These are phyloP conservation scores for Neckera pumila DNA, from an alignment of 225 moss, liverwort and hornwort species.

Conservation along the genomic window DNA sequence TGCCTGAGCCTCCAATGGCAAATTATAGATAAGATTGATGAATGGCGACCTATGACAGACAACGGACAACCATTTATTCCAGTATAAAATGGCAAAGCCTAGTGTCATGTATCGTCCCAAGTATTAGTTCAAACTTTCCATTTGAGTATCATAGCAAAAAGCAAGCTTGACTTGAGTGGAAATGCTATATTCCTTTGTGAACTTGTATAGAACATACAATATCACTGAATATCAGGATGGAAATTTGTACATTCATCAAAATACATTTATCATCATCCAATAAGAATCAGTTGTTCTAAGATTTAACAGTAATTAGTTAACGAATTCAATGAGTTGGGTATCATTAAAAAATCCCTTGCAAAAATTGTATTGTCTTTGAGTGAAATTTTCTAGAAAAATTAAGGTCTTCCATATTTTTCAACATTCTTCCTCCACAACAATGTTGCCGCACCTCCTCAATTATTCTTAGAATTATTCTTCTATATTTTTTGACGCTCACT, in stretches of 20 bases:
- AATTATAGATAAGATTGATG: neutral
- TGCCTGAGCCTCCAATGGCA: neutral
- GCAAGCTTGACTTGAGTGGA: fast-evolving
- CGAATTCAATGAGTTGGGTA: fast-evolving
- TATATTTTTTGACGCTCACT: too few species aligned
- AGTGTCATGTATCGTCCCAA: fast-evolving
- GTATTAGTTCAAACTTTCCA: fast-evolving
- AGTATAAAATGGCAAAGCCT: neutral
- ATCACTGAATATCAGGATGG: neutral
- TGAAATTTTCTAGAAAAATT: neutral
- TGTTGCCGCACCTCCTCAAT: too few species aligned
- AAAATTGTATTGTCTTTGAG: neutral
- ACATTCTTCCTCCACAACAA: too few species aligned
- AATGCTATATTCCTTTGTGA: neutral
- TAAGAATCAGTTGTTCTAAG: neutral
- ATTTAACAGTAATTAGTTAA: too few species aligned
- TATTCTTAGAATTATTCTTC: too few species aligned
- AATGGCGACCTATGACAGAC: fast-evolving
- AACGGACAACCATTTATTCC: neutral
- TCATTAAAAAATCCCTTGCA: too few species aligned
- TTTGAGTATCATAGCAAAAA: fast-evolving
- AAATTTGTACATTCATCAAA: neutral
- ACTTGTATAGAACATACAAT: neutral
- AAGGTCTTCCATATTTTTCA: too few species aligned
- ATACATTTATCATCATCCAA: neutral